A percentile compares a stretch with the other conserved stretches of the same genome.
Evolutionary conservation across 345 rosid genomes (phyloP).

Genomic region (Brassica juncea): DNA sequence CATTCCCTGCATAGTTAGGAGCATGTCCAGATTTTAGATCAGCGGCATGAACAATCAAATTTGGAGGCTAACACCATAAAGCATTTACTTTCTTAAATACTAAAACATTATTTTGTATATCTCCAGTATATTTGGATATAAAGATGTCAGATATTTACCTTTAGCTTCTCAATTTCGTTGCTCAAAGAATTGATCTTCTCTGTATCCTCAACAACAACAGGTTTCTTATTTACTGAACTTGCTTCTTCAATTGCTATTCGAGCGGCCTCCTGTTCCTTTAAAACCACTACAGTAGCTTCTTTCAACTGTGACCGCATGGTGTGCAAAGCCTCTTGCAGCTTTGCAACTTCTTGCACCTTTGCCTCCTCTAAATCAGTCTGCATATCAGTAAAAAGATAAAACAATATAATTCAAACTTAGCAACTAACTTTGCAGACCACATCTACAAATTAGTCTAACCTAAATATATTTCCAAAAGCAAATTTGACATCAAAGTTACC

Average conservation of each 20-base stretch:
- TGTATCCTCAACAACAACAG: conserved; percentile 82
- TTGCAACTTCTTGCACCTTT: conserved; percentile 74
- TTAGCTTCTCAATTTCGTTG: conserved; percentile 69
- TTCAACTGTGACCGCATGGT: conserved; percentile 61
- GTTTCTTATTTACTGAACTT: conserved; percentile 67
- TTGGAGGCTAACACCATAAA: conserved; percentile 6
- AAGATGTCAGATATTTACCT: conserved; percentile 48
- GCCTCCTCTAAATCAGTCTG: conserved; percentile 94
- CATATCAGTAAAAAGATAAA: conserved; percentile 17
- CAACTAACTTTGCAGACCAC: conserved; percentile 8
- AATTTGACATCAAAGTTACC: conserved; percentile 47
- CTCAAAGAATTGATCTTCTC: conserved; percentile 62
- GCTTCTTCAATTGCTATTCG: conserved; percentile 81
- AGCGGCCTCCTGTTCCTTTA: conserved; percentile 88
- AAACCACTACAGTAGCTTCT: conserved; percentile 57
- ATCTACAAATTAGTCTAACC: conserved; percentile 13
- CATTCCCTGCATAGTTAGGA: conserved; percentile 49
- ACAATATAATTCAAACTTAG: conserved; percentile 22
- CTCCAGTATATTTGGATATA: conserved; percentile 13
- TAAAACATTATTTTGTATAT: not conserved
- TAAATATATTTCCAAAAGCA: conserved; percentile 7
- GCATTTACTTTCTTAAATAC: conserved; percentile 16
- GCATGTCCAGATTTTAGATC: conserved; percentile 15
- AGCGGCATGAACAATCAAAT: conserved; percentile 20
- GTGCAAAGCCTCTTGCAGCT: conserved; percentile 69